Evolutionary conservation across 257 asterid genomes (phyloP).

Genomic region (Handroanthus guayacan): DNA sequence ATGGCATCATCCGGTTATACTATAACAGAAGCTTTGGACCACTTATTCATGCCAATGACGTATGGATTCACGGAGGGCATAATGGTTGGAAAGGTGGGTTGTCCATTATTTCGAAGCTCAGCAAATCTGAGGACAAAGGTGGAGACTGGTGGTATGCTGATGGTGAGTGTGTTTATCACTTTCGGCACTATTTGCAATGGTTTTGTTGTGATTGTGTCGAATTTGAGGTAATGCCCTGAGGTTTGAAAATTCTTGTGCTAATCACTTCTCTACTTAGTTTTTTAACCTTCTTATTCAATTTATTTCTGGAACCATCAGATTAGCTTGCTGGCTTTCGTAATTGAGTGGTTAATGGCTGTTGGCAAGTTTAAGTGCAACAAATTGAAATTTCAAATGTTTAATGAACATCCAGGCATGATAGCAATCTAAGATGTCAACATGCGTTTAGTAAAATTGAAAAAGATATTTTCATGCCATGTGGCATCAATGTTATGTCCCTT

Average conservation of each 20-base stretch:
- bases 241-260: conserved; percentile 19
- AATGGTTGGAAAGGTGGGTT: conserved; percentile 84
- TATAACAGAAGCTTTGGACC: conserved; percentile 83
- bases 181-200: conserved; percentile 12
- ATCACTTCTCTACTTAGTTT: conserved; percentile 12
- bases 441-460: neutral
- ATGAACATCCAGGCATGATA: neutral
- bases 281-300: neutral
- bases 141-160: conserved; percentile 95
- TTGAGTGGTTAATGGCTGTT: neutral
- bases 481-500: conserved; percentile 18
- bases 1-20: conserved; percentile 65
- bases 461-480: conserved; percentile 10
- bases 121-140: conserved; percentile 50
- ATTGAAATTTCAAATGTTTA: neutral
- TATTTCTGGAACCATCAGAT: conserved; percentile 26
- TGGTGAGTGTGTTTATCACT: conserved; percentile 54
- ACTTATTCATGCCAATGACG: conserved; percentile 58
- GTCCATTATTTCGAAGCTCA: conserved; percentile 73
- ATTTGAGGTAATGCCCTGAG: conserved; percentile 19
- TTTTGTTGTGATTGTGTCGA: conserved; percentile 21
- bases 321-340: neutral
- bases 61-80: conserved; percentile 96
- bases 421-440: neutral
- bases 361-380: conserved; percentile 9